Evolutionary conservation across 2,329 filamentous ascomycete species (phyloP).

Genomic region (Fusarium sp.): DNA sequence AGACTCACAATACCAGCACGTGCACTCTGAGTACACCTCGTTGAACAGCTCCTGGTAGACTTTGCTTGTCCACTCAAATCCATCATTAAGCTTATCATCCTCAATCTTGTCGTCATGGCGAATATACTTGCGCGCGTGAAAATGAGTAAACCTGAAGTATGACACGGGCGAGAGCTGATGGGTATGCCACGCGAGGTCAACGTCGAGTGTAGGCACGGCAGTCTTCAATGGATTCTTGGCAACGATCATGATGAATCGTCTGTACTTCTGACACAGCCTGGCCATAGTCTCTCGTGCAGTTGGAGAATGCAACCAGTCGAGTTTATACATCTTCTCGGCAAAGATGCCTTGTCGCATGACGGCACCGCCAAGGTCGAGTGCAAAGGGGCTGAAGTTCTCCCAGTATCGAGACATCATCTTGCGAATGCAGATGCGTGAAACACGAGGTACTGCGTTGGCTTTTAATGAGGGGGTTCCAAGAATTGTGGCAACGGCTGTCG

Average conservation of each 20-base stretch:
- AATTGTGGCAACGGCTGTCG: constrained; percentile 21
- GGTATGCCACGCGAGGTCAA: constrained; percentile 84
- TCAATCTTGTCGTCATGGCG: constrained; percentile 88
- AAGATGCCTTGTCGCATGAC: constrained; percentile 75
- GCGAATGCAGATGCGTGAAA: constrained; percentile 61
- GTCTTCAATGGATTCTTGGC: constrained; percentile 56
- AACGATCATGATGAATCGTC: constrained; percentile 72
- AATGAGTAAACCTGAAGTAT: constrained; percentile 70
- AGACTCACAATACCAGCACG: constrained; percentile 85
- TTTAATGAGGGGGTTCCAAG: constrained; percentile 22
- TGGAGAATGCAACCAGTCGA: constrained; percentile 83
- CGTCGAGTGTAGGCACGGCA: constrained; percentile 77
- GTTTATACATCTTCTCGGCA: constrained; percentile 77
- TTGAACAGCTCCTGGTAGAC: constrained; percentile 72
- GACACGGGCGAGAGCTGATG: constrained; percentile 74
- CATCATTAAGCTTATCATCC: constrained; percentile 69
- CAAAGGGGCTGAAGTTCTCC: constrained; percentile 73
- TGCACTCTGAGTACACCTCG: constrained; percentile 79
- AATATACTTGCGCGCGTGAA: constrained; percentile 67
- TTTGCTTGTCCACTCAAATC: constrained; percentile 79
- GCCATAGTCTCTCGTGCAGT: constrained; percentile 70
- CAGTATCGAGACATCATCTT: constrained; percentile 79
- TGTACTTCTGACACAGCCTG: constrained; percentile 72
- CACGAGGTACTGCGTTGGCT: neutral
- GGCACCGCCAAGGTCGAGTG: constrained; percentile 72